Conservation (phyloP, 768 basidiomycete genomes). For the Galerina sulciceps region DNA sequence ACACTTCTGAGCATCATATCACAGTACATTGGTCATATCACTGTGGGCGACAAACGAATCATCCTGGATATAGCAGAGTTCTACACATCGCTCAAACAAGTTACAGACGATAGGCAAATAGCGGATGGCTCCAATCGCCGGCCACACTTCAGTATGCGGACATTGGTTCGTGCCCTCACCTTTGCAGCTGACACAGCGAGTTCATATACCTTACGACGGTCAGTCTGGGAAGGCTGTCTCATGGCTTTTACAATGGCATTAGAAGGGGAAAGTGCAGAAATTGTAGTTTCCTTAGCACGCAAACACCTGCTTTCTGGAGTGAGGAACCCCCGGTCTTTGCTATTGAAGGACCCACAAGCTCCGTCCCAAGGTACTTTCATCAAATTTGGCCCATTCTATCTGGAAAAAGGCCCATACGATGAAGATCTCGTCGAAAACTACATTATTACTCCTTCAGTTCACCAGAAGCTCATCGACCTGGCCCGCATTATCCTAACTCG, state of each 20-base stretch:
- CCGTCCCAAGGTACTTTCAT: constrained; percentile 58
- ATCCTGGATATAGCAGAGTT: constrained; percentile 94
- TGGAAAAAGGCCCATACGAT: constrained; percentile 75
- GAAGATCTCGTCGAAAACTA: constrained; percentile 77
- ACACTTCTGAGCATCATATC: constrained; percentile 85
- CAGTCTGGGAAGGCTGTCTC: constrained; percentile 94
- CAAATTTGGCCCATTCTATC: constrained; percentile 91
- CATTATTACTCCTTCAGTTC: constrained; percentile 94
- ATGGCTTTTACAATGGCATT: constrained; percentile 99
- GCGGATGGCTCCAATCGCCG: constrained; percentile 92
- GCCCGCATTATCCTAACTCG: constrained; percentile 88
- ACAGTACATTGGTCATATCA: constrained; percentile 86
- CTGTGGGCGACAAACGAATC: constrained; percentile 83
- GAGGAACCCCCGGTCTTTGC: constrained; percentile 76
- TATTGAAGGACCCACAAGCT: constrained; percentile 72
- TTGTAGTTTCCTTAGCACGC: constrained; percentile 72
- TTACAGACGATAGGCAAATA: constrained; percentile 75
- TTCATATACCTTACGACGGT: constrained; percentile 79
- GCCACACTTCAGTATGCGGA: constrained; percentile 98
- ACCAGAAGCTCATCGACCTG: constrained; percentile 92
- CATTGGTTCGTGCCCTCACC: constrained; percentile 85
- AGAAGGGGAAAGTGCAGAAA: constrained; percentile 68
- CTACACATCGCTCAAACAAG: constrained; percentile 78
- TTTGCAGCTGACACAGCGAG: constrained; percentile 86
- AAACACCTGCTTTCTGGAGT: constrained; percentile 80